Evolutionary conservation across 371 early-diverging fungal genomes (phyloP), one percentile per base, ranked within the genome.

Genomic region (Apophysomyces variabilis): DNA sequence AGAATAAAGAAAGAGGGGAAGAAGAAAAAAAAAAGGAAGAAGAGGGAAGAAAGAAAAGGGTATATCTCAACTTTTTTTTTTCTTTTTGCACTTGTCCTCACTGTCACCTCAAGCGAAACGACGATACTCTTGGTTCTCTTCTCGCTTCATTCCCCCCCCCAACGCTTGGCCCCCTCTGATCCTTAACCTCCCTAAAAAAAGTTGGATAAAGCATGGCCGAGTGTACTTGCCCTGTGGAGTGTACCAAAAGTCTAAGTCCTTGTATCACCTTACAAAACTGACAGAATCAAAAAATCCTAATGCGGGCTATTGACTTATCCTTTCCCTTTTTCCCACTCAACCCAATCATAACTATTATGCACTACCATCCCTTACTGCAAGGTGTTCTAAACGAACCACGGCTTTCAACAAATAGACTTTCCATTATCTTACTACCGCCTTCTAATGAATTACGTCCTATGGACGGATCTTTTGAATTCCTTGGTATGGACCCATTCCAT

Each of bases 351-450:
- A 3, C 32, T 26, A 46, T 38, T 41, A 44, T 41, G 46, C 36
- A 32, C 38, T 35, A 13, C 36, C 61, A 61, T 46, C 32, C 46
- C 46, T 58, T 69, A 21, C 57, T 70, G 35, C 60, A 62, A 62
- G 54, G 62, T 50, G 50, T 70, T 12, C 54, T 66, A 14, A 66
- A 70, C 16, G 66, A 70, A 18, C 66, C 70, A 38, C 62, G 66
- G 18, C 60, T 72, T 18, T 11, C 18, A 3, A 57, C 41, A 14
- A 45, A 62, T 18, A 60, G 59, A 16, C 59, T 68, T 38, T 60
- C 65, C 5, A 61, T 79, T 60, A 37, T 79, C 16, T 62, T 76
- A 14, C 41, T 79, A 26, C 79, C 79, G 38, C 76, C 79, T 32
- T 26, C 39, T 39, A 16, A 64, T 37, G 18, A 47, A 35, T 54